Percentiles rank a stretch among this genome's conserved stretches.
phyloP scores from a whole-genome alignment of 257 asterid species.

The Rauvolfia tetraphylla region DNA sequence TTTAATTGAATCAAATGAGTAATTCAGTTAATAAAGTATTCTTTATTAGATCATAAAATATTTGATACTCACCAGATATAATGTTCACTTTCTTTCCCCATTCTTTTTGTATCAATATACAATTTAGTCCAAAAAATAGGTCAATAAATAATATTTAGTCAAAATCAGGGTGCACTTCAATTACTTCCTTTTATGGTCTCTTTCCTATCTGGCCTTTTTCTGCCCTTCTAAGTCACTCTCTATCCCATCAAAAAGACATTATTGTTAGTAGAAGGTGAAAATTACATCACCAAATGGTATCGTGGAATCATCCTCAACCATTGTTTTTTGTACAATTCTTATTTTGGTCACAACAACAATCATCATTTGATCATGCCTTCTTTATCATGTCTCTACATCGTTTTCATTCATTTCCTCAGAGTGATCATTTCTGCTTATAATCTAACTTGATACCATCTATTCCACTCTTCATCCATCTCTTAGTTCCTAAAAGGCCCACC shows the following conservation, averaged over 20 bases:
- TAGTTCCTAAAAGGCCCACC: no score
- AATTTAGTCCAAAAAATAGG: no score
- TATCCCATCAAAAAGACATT: conserved; percentile 10
- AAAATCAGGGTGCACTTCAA: neutral
- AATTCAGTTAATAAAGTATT: no score
- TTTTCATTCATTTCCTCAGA: neutral
- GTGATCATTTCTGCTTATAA: neutral
- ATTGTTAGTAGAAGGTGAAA: conserved; percentile 1
- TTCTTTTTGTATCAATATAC: no score
- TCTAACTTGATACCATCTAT: no score
- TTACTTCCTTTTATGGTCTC: neutral
- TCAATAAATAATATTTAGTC: no score
- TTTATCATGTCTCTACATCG: neutral
- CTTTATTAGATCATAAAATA: no score
- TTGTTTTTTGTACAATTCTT: conserved; percentile 17
- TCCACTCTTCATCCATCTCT: no score
- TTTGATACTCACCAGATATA: no score
- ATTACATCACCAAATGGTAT: neutral
- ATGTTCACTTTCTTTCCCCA: no score
- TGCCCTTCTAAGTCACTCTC: neutral
- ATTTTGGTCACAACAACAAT: conserved; percentile 5
- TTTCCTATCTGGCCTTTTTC: neutral
- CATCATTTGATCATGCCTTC: neutral
- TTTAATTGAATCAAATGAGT: no score
- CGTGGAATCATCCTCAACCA: conserved; percentile 39